Base-by-base conservation (phyloP, 2,329 filamentous ascomycete species). In the Dactylellina leptospora region DNA sequence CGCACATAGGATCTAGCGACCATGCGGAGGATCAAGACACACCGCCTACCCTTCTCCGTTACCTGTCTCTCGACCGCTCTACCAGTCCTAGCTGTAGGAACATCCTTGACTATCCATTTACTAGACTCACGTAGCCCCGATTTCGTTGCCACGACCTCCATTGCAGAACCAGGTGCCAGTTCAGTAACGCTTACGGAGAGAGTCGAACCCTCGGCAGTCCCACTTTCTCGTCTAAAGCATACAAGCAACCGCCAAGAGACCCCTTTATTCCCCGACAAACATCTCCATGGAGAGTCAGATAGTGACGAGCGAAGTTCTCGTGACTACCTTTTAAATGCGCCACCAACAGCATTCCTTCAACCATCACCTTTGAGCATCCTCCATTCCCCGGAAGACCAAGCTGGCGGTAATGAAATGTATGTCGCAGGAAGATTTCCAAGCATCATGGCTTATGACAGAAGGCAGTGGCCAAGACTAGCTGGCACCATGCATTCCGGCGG, bases 381-480 rank as follows among this genome's bases (percentile, higher is more conserved):
- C 1, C 92, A 96, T 78, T 82, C 93, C 25, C 88, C 88, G 11
- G 90, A 91, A 53, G 85, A 89, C 69, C 90, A 95, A 27, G 95
- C 59, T 13, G 25, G 59, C n/a, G 68, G 68, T 10, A 72, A 72
- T 28, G 68, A 72, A 36, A 55, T 97, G 40, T 93, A 93, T 81
- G 87, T 97, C 33, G 91, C 90, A 3, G 93, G 93, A 0, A 87
- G 93, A 13, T 97, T 97, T 78, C 90, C 92, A 3, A 93, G 88
- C 76, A 91, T 97, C 63, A 82, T 97, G 2, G 89, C 92, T 78
- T 97, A 96, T 80, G 92, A 97, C 78, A 86, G 92, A 2, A 88
- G 93, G 45, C 91, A 86, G 79, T 96, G 97, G 77, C 91, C 92
- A 0, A 85, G 86, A 13, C 85, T 96, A 5, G 85, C 87, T 70